Conservation (phyloP, 306 rosid genomes). For the Prunus mume region DNA sequence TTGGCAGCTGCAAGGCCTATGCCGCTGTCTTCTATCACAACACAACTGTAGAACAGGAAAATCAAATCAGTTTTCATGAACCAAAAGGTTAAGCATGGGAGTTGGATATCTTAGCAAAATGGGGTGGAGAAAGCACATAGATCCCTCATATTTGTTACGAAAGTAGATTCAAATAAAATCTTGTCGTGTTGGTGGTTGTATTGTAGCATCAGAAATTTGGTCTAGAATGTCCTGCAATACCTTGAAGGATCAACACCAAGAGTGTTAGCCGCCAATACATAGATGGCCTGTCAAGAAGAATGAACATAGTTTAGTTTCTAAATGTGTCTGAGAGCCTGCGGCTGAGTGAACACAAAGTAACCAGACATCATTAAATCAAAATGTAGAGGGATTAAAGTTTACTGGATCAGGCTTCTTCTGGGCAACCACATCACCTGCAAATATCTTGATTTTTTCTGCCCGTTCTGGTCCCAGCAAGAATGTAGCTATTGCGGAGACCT, state of each 20-base stretch:
- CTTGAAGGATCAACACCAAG: slow-evolving; percentile 87
- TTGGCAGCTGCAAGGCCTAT: slow-evolving; percentile 98
- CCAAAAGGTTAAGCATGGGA: not conserved
- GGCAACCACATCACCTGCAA: slow-evolving; percentile 98
- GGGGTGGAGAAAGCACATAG: too few species aligned
- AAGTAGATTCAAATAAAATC: not conserved
- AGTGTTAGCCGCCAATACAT: slow-evolving; percentile 75
- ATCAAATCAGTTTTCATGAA: not conserved
- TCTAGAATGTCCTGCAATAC: slow-evolving; percentile 85
- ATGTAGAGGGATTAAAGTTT: slow-evolving; percentile 27
- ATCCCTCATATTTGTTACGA: slow-evolving; percentile 20
- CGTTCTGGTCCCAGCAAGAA: slow-evolving; percentile 81
- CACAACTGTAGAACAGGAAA: slow-evolving; percentile 59
- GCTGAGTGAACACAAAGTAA: slow-evolving; percentile 35
- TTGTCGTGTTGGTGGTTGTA: slow-evolving; percentile 8
- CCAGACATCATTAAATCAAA: slow-evolving; percentile 20
- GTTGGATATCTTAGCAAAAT: not conserved
- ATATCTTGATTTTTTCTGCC: slow-evolving; percentile 86
- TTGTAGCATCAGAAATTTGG: slow-evolving; percentile 51
- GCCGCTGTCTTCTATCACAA: slow-evolving; percentile 92
- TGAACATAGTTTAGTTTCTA: slow-evolving; percentile 18
- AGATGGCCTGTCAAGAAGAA: slow-evolving; percentile 79
- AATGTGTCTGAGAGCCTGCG: slow-evolving; percentile 61
- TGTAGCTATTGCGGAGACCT: slow-evolving; percentile 97
- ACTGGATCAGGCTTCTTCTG: slow-evolving; percentile 99